A percentile compares a stretch with the other conserved stretches of the same genome.
These are phyloP conservation scores for Boechera stricta DNA, from an alignment of 345 rosid genomes.

Conservation along the genomic window DNA sequence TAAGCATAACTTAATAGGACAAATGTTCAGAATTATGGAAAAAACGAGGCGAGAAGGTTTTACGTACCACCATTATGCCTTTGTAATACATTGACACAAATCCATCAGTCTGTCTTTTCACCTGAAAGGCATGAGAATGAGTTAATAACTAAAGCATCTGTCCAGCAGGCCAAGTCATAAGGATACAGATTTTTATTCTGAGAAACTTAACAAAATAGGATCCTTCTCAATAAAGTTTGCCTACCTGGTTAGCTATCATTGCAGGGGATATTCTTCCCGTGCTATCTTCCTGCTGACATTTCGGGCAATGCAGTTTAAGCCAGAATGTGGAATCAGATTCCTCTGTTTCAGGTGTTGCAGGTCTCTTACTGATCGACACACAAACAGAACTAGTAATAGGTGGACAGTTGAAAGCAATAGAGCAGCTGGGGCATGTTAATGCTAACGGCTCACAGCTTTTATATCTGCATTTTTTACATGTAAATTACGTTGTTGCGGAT, in stretches of 20 bases:
- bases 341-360: slow-evolving; percentile 53
- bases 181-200: slow-evolving; percentile 5
- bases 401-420: slow-evolving; percentile 74
- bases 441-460: slow-evolving; percentile 74
- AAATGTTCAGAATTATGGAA: slow-evolving; percentile 5
- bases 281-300: slow-evolving; percentile 74
- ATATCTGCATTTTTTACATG: slow-evolving; percentile 58
- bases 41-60: slow-evolving; percentile 17
- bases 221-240: slow-evolving; percentile 1
- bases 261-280: slow-evolving; percentile 70
- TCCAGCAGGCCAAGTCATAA: slow-evolving; percentile 3
- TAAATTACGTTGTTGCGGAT: slow-evolving; percentile 7
- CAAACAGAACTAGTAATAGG: slow-evolving; percentile 63
- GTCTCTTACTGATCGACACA: slow-evolving; percentile 42
- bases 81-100: slow-evolving; percentile 79
- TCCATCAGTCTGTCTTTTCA: slow-evolving; percentile 76
- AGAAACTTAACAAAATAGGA: neutral
- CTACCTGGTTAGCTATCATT: slow-evolving; percentile 91
- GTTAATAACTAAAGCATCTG: slow-evolving; percentile 18
- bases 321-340: slow-evolving; percentile 63
- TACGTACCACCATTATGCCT: slow-evolving; percentile 88
- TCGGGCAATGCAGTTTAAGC: slow-evolving; percentile 70
- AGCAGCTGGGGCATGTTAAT: slow-evolving; percentile 89
- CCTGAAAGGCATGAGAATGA: slow-evolving; percentile 57
- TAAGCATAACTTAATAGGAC: neutral